Percentiles rank a stretch among this genome's conserved stretches.
phyloP scores from a whole-genome alignment of 345 rosid species.

The Geranium rotundifolium region DNA sequence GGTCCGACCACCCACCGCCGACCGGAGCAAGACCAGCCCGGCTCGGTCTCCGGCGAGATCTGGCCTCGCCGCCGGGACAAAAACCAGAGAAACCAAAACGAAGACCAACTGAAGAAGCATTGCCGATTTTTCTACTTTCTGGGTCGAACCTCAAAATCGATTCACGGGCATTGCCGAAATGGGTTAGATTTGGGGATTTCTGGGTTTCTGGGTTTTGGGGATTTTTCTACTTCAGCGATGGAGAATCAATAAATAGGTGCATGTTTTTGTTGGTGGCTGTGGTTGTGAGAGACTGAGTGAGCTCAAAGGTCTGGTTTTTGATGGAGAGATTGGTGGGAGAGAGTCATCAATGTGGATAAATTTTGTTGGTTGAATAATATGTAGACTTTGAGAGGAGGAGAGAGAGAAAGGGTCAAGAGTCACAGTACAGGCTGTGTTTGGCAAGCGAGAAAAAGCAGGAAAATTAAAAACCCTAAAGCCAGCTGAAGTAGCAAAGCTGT shows the following conservation, averaged over 20 bases:
- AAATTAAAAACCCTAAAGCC: background rate
- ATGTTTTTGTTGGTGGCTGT: background rate
- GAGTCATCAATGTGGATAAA: background rate
- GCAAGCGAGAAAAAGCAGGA: background rate
- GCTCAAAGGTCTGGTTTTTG: background rate
- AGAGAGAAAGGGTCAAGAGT: background rate
- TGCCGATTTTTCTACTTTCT: background rate
- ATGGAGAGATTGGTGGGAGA: background rate
- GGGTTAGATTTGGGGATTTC: background rate
- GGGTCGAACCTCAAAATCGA: background rate
- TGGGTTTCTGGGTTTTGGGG: background rate
- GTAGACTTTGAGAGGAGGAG: background rate
- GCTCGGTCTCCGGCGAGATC: slow-evolving; percentile 32
- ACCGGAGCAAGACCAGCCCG: slow-evolving; percentile 32
- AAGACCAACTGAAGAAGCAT: slow-evolving; percentile 1
- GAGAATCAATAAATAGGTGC: background rate
- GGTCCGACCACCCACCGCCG: slow-evolving; percentile 38
- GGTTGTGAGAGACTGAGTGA: background rate
- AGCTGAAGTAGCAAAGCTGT: background rate
- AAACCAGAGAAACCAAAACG: background rate
- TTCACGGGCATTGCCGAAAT: background rate
- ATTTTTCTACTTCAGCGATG: background rate
- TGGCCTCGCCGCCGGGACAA: slow-evolving; percentile 14
- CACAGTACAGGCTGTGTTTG: background rate
- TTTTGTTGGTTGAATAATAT: background rate